A percentile compares a stretch with the other conserved stretches of the same genome.
phyloP scores from a whole-genome alignment of 2,329 filamentous ascomycete species.

The Phialophora macrospora region DNA sequence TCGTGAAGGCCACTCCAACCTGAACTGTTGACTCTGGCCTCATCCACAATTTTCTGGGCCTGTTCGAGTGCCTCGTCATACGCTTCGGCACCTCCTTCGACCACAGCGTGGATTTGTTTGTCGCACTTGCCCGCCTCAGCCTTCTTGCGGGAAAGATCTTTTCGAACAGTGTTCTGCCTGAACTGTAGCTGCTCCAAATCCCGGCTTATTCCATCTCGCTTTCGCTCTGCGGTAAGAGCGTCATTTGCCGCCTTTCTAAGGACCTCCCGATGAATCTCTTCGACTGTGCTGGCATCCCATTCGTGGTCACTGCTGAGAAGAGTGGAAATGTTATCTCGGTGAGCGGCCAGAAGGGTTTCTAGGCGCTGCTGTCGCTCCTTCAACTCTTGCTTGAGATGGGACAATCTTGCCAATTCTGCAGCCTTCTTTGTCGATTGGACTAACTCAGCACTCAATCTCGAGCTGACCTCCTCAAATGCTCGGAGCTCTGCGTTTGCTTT shows the following conservation, averaged over 20 bases:
- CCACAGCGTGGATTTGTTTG: slow-evolving; percentile 63
- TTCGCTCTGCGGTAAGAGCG: slow-evolving; percentile 63
- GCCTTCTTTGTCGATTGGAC: slow-evolving; percentile 81
- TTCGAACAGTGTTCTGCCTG: slow-evolving; percentile 68
- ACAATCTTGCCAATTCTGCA: slow-evolving; percentile 80
- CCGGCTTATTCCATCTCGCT: slow-evolving; percentile 71
- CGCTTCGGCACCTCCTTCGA: slow-evolving; percentile 57
- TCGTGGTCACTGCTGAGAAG: slow-evolving; percentile 63
- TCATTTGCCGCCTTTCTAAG: slow-evolving; percentile 58
- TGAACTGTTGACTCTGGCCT: slow-evolving; percentile 66
- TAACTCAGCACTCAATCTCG: slow-evolving; percentile 77
- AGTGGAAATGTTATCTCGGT: slow-evolving; percentile 70
- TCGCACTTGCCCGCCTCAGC: slow-evolving; percentile 67
- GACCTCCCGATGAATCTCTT: slow-evolving; percentile 69
- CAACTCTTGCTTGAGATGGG: slow-evolving; percentile 80
- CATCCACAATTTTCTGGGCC: slow-evolving; percentile 57
- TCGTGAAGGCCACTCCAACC: slow-evolving; percentile 70
- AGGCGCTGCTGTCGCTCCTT: slow-evolving; percentile 74
- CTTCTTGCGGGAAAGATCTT: slow-evolving; percentile 67
- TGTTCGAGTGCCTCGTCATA: slow-evolving; percentile 60
- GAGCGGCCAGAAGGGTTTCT: slow-evolving; percentile 75
- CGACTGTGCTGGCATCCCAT: slow-evolving; percentile 74
- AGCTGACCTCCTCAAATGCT: slow-evolving; percentile 71
- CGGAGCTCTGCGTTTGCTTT: slow-evolving; percentile 68
- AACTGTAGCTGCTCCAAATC: slow-evolving; percentile 79